phyloP scores from a whole-genome alignment of 106 monocot species.

The Phalaenopsis equestris region DNA sequence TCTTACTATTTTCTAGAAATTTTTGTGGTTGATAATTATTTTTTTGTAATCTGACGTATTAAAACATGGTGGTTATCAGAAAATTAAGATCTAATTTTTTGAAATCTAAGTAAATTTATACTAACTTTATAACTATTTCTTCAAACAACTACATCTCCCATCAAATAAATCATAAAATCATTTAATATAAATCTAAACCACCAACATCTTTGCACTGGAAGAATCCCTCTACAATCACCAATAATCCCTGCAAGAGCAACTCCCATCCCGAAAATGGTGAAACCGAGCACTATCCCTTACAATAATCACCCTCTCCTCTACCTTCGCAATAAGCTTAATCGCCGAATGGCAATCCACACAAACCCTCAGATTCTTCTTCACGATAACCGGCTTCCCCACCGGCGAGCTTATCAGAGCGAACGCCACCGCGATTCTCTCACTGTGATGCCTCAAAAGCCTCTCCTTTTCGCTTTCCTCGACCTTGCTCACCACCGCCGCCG shows the following conservation, averaged over 20 bases:
- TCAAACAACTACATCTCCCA: no score
- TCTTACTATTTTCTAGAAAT: no score
- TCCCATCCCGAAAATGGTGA: slow-evolving; percentile 55
- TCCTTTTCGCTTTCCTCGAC: slow-evolving; percentile 46
- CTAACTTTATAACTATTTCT: no score
- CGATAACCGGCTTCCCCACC: slow-evolving; percentile 31
- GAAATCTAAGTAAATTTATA: no score
- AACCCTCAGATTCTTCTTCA: slow-evolving; percentile 64
- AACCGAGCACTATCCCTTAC: slow-evolving; percentile 59
- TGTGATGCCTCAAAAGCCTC: slow-evolving; percentile 44
- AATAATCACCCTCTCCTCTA: slow-evolving; percentile 47
- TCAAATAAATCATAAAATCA: no score
- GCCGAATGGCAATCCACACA: slow-evolving; percentile 63
- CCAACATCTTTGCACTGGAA: no score
- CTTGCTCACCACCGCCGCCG: slow-evolving; percentile 19
- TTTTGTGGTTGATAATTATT: no score
- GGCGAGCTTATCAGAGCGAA: slow-evolving; percentile 48
- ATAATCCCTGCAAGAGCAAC: slow-evolving; percentile 69
- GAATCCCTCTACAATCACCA: slow-evolving; percentile 17
- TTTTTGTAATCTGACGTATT: no score
- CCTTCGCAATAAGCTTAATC: slow-evolving; percentile 55
- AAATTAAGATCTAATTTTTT: no score
- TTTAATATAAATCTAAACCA: no score
- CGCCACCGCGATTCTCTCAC: slow-evolving; percentile 64
- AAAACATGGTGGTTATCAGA: no score